phyloP scores from a whole-genome alignment of 768 basidiomycete genomes.

The Panaeolus cyanescens region DNA sequence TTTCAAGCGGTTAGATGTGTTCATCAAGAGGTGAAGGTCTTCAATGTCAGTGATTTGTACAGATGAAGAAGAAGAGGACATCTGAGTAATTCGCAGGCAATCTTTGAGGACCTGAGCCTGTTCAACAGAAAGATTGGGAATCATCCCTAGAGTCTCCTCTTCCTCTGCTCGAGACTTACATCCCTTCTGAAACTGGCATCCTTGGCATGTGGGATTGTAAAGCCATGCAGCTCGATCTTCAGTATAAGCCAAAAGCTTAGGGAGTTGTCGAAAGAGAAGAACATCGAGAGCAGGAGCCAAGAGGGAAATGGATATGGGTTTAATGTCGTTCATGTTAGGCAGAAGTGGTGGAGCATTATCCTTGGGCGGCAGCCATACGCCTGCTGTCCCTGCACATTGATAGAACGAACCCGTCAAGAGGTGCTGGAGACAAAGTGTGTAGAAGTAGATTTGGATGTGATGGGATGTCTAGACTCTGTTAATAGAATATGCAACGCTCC shows the following conservation, averaged over 20 bases:
- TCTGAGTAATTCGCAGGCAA: conserved; percentile 32
- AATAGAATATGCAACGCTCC: background rate
- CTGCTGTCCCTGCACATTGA: conserved; percentile 34
- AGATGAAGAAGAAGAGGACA: conserved; percentile 11
- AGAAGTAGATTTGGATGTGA: conserved; percentile 54
- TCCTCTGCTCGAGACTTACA: conserved; percentile 35
- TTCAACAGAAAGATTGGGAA: conserved; percentile 49
- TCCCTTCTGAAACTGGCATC: conserved; percentile 40
- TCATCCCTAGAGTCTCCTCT: conserved; percentile 42
- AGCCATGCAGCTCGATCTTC: conserved; percentile 44
- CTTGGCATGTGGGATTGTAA: conserved; percentile 48
- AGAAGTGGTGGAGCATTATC: conserved; percentile 31
- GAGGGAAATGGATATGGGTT: conserved; percentile 37
- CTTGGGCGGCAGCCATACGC: conserved; percentile 48
- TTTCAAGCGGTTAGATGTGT: conserved; percentile 26
- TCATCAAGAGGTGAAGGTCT: conserved; percentile 42
- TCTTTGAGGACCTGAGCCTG: conserved; percentile 42
- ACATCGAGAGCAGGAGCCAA: conserved; percentile 41
- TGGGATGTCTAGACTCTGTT: conserved; percentile 41
- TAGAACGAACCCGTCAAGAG: conserved; percentile 38
- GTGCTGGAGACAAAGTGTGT: conserved; percentile 43
- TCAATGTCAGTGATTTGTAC: conserved; percentile 44
- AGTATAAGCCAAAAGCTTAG: conserved; percentile 36
- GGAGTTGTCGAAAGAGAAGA: conserved; percentile 46
- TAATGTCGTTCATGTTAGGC: conserved; percentile 40